These are phyloP conservation scores for Cercospora sp. DNA, from an alignment of 2,329 filamentous ascomycete genomes.

Conservation along the genomic window DNA sequence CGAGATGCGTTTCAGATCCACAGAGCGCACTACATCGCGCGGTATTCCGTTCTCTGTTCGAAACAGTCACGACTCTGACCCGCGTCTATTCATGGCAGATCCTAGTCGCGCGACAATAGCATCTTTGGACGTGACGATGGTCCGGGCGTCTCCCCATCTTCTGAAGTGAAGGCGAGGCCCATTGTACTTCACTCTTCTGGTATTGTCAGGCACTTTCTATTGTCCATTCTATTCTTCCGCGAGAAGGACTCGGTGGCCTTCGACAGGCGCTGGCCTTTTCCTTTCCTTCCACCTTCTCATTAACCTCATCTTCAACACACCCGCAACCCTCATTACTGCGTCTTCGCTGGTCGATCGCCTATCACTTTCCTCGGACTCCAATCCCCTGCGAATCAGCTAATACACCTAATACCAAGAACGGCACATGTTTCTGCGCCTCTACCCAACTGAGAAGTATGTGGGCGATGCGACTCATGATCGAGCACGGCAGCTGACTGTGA, in stretches of 20 bases:
- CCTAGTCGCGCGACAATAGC: slow-evolving; percentile 32
- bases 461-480: not conserved
- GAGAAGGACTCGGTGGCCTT: slow-evolving; percentile 35
- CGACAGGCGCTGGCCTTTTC: slow-evolving; percentile 30
- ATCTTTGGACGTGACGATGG: slow-evolving; percentile 19
- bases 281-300: slow-evolving; percentile 20
- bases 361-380: not conserved
- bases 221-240: slow-evolving; percentile 39
- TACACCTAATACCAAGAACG: slow-evolving; percentile 18
- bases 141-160: slow-evolving; percentile 19
- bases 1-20: slow-evolving; percentile 15
- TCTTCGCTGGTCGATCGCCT: slow-evolving; percentile 29
- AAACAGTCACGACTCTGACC: slow-evolving; percentile 10
- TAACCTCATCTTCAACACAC: slow-evolving; percentile 20
- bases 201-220: slow-evolving; percentile 42
- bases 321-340: slow-evolving; percentile 16
- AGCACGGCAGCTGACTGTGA: slow-evolving; percentile 14
- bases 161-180: slow-evolving; percentile 24
- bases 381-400: slow-evolving; percentile 32
- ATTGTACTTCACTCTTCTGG: slow-evolving; percentile 29
- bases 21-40: slow-evolving; percentile 1
- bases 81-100: slow-evolving; percentile 30
- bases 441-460: slow-evolving; percentile 38
- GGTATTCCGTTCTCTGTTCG: slow-evolving; percentile 8
- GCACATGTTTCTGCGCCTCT: slow-evolving; percentile 41